Evolutionary conservation across 331 rosid species (phyloP), one percentile per base, ranked within the genome.

Genomic region (Acacia concinna): DNA sequence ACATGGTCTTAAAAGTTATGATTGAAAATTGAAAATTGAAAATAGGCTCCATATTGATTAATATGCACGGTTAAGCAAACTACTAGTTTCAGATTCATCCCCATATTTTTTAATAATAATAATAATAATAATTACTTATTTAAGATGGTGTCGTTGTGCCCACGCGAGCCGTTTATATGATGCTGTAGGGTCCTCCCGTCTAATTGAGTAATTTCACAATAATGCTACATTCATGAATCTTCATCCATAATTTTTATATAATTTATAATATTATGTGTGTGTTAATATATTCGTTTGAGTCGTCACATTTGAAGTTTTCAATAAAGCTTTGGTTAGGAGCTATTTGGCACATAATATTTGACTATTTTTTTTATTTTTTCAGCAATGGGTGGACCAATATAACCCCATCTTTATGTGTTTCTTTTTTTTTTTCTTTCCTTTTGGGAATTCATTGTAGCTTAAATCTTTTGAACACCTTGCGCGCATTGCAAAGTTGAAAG

Each of bases 41-140:
- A 76, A 76, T 78, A 75, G 82, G 90, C 85, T 83, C 88, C 89
- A 75, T 79, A 73, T 83, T 89, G 79, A 89, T 83, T 91, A 83
- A 40, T 80, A 31, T 76, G 70, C 41, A 85, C 65, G 78, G 81
- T 81, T 81, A 85, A 82, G 87, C 85, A 82, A 84, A 80, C 79
- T 67, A 80, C 79, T 67, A 85, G 74, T 67, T 74, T 73, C 43
- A 56, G 72, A 63, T 68, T 83, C 30, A 77, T 76, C 68, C 77
- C 64, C 43, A 20, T 79, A 70, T 52, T 77, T 74, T 74, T 51
- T 47, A 47, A 4, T 47, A 47, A 51, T 56, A n/a, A 52, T 52
- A 6, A 20, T 52, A 0, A 52, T 20, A 7, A 78, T 78, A 73
- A 32, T 75, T 54, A 32, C 66, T 41, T 85, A 40, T 71, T 65